Percentiles rank a stretch among this genome's conserved stretches.
Conservation (phyloP, 805 yeast genomes). For the Kodamaea fukazawae region DNA sequence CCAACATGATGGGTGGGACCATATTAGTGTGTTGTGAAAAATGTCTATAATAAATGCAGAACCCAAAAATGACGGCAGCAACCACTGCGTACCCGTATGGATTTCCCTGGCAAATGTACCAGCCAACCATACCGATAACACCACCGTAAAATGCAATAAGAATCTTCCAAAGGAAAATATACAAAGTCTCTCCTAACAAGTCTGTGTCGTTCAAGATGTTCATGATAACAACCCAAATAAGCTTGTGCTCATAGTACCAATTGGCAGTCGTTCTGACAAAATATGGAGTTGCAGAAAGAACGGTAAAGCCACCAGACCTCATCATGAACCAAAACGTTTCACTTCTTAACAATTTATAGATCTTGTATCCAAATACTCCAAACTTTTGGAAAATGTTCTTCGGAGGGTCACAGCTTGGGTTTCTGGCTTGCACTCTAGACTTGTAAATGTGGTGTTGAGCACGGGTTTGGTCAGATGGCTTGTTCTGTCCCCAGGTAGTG, state of each 20-base stretch:
- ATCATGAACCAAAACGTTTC: constrained; percentile 31
- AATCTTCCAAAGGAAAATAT: constrained; percentile 23
- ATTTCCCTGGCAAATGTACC: constrained; percentile 38
- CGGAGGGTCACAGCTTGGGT: constrained; percentile 31
- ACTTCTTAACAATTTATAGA: constrained; percentile 18
- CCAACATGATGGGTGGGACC: constrained; percentile 26
- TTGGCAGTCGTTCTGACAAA: constrained; percentile 26
- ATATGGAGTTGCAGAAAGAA: constrained; percentile 25
- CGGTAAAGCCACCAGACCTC: constrained; percentile 22
- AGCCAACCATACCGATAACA: constrained; percentile 27
- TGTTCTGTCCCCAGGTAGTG: constrained; percentile 9
- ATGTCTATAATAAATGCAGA: constrained; percentile 26
- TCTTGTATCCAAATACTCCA: constrained; percentile 17
- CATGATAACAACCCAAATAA: constrained; percentile 33
- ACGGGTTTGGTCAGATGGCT: neutral
- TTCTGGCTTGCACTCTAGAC: constrained; percentile 16
- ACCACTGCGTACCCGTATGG: constrained; percentile 32
- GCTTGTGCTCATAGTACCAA: constrained; percentile 25
- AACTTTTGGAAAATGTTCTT: constrained; percentile 18
- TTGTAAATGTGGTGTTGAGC: constrained; percentile 4
- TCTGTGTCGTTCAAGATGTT: constrained; percentile 29
- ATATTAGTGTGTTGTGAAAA: constrained; percentile 27
- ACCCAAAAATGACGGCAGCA: constrained; percentile 22
- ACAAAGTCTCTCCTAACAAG: constrained; percentile 30
- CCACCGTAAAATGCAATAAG: constrained; percentile 28